These are phyloP conservation scores for Pseudonitzschia pungens DNA, from an alignment of 108 stramenopile genomes.

Conservation along the genomic window DNA sequence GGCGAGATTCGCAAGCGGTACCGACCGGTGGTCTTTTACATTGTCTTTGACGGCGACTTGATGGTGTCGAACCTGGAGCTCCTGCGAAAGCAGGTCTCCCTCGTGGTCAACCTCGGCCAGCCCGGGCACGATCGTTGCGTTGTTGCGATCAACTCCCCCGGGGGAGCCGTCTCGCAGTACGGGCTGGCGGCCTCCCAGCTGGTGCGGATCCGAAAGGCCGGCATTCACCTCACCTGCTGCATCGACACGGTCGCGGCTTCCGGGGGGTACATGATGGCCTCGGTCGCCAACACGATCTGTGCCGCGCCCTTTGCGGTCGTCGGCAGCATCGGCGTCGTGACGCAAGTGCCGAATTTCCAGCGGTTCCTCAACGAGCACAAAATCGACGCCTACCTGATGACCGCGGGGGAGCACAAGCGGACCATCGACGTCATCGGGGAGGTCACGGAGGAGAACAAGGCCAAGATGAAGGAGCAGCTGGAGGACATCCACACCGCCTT, in stretches of 20 bases:
- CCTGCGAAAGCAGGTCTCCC: slow-evolving; percentile 15
- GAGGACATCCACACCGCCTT: slow-evolving; percentile 77
- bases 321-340: slow-evolving; percentile 75
- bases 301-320: slow-evolving; percentile 84
- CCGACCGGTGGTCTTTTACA: slow-evolving; percentile 16
- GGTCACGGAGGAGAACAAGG: slow-evolving; percentile 68
- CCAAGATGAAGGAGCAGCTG: slow-evolving; percentile 62
- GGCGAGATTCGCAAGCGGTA: slow-evolving; percentile 7
- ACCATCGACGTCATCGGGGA: slow-evolving; percentile 78
- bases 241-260: slow-evolving; percentile 63
- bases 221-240: slow-evolving; percentile 65
- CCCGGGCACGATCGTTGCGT: slow-evolving; percentile 12
- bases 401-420: slow-evolving; percentile 75
- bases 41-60: slow-evolving; percentile 10
- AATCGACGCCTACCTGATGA: slow-evolving; percentile 59
- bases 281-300: slow-evolving; percentile 57
- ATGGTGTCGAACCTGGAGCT: slow-evolving; percentile 20
- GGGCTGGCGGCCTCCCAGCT: slow-evolving; percentile 78
- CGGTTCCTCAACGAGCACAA: slow-evolving; percentile 65
- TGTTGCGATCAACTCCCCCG: slow-evolving; percentile 20
- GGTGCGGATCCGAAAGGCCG: slow-evolving; percentile 53
- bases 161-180: slow-evolving; percentile 72
- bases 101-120: slow-evolving; percentile 10
- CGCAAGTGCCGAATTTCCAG: slow-evolving; percentile 71
- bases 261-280: slow-evolving; percentile 89